phyloP scores from a whole-genome alignment of 139 green algal species.

The Closterium sp. region DNA sequence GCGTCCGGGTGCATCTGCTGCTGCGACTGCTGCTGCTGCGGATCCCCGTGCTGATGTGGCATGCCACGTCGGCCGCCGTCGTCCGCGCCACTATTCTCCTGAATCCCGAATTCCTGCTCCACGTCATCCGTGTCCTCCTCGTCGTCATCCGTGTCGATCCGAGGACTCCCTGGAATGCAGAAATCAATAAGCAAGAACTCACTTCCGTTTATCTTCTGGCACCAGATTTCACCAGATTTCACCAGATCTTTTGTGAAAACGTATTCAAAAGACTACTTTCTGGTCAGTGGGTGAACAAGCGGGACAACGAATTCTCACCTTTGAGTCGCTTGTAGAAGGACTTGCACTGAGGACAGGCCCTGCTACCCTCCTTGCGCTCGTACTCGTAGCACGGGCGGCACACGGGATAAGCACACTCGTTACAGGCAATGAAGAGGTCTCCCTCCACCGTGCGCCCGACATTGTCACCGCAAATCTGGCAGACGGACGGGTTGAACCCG shows the following conservation, averaged over 20 bases:
- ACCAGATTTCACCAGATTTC: too few species aligned
- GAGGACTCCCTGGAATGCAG: not conserved
- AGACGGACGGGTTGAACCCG: not conserved
- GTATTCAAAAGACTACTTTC: too few species aligned
- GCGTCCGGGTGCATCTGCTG: not conserved
- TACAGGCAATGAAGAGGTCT: not conserved
- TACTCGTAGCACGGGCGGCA: slow-evolving; percentile 42
- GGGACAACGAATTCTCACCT: too few species aligned
- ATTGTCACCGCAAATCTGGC: not conserved
- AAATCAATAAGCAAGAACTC: too few species aligned
- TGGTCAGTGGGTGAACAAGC: too few species aligned
- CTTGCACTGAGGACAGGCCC: slow-evolving; percentile 24
- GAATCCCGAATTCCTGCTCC: not conserved
- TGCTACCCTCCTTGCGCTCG: not conserved
- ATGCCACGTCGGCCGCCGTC: not conserved
- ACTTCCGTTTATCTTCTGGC: too few species aligned
- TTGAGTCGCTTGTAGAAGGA: slow-evolving; percentile 14
- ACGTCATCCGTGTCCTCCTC: not conserved
- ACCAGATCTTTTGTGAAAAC: too few species aligned
- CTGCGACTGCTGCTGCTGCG: not conserved
- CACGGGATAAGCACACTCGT: not conserved
- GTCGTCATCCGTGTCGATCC: not conserved
- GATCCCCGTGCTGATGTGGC: not conserved
- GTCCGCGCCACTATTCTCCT: not conserved
- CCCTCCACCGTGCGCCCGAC: slow-evolving; percentile 1